Base-by-base conservation (phyloP, 768 basidiomycete genomes). In the Auricularia auricula-judae region DNA sequence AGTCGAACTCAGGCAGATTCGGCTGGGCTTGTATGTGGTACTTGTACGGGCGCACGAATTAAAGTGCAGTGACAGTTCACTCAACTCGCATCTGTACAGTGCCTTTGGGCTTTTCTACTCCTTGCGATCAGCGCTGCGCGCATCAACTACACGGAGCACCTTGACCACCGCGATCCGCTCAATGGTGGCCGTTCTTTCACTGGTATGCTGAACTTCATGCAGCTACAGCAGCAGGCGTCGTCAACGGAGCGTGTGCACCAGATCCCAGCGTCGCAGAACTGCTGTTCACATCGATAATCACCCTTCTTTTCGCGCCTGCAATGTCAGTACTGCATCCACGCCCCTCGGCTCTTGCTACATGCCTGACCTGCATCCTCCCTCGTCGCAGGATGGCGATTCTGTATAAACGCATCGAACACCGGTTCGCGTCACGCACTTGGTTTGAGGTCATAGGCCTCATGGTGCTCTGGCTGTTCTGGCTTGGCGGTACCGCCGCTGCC, bases 251-350 rank as follows among this genome's bases (percentile, higher is more conserved):
- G 12, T 16, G 63, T 51, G 12, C 54, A 12, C 14, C 43, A 74
- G 73, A 74, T 64, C 70, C 69, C 0, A 69, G 71, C 47, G 70
- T 74, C 36, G 72, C 65, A 2, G 72, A 72, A n/a, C 65, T 74
- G 14, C 68, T 74, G 14, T 71, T 72, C 23, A 65, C 67, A 43
- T 69, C 72, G 10, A 29, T 73, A 1, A 63, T 74, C 7, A 62
- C 69, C 2, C 60, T 73, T 0, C 63, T 67, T 0, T 66, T 68
- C 11, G 66, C 67, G 1, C 69, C 69, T 2, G 63, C 70, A 36
- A 67, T 73, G 73, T 72, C 23, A 63, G 73, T 67, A 29, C 29
- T 29, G 29, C 29, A 29, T 29, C 29, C 29, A 29, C 2, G 29
- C 29, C 29, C 29, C 29, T 29, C 2, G 29, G 2, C 29, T 29